A percentile compares a stretch with the other conserved stretches of the same genome.
Evolutionary conservation across 257 asterid genomes (phyloP).

Genomic region (Coffea canephora): DNA sequence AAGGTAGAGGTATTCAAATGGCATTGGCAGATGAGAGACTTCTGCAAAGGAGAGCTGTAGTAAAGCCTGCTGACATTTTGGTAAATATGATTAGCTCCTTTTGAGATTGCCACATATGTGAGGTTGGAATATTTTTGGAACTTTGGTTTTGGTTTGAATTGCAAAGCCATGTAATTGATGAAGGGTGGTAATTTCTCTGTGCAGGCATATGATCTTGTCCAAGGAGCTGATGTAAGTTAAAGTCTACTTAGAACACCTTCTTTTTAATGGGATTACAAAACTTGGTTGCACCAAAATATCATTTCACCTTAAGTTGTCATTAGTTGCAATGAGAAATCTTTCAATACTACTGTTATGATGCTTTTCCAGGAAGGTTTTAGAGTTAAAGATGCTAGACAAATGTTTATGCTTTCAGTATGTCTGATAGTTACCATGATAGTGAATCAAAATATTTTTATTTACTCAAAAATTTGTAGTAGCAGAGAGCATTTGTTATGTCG

Average conservation of each 20-base stretch:
- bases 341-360: background rate
- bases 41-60: slow-evolving; percentile 31
- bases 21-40: slow-evolving; percentile 53
- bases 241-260: background rate
- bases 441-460: background rate
- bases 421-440: too few relatives aligned
- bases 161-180: slow-evolving; percentile 18
- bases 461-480: background rate
- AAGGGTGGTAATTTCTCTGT: slow-evolving; percentile 16
- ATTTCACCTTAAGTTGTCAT: background rate
- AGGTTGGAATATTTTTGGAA: background rate
- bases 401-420: background rate
- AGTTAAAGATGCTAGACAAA: background rate
- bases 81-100: slow-evolving; percentile 34
- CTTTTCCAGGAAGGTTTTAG: background rate
- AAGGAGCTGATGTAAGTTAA: slow-evolving; percentile 83
- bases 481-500: background rate
- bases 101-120: background rate
- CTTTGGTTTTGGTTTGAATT: slow-evolving; percentile 7
- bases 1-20: slow-evolving; percentile 48
- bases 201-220: slow-evolving; percentile 97
- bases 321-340: background rate
- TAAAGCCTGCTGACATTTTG: slow-evolving; percentile 78
- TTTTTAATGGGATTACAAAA: slow-evolving; percentile 7
- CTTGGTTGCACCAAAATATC: background rate